Percentiles rank a stretch among this genome's conserved stretches.
phyloP scores from a whole-genome alignment of 2,329 filamentous ascomycete species.

The Aspergillus alliaceus region DNA sequence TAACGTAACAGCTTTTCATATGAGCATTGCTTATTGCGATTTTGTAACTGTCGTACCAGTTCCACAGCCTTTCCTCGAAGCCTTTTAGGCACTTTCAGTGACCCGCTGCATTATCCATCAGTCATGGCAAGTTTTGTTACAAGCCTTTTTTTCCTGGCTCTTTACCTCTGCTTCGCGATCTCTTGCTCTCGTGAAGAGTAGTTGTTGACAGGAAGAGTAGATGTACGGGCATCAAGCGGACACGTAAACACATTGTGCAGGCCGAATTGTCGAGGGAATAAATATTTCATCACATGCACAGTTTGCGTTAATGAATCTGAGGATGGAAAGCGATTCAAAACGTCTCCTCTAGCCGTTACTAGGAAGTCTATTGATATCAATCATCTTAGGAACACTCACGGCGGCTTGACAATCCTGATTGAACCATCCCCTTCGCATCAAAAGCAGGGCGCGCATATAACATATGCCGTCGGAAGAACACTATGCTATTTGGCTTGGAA shows the following conservation, averaged over 20 bases:
- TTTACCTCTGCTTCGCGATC: slow-evolving; percentile 49
- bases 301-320: slow-evolving; percentile 53
- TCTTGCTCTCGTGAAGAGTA: slow-evolving; percentile 85
- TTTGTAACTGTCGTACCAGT: slow-evolving; percentile 68
- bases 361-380: neutral
- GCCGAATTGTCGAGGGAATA: slow-evolving; percentile 88
- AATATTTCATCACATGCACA: slow-evolving; percentile 79
- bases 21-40: slow-evolving; percentile 70
- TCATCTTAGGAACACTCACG: slow-evolving; percentile 56
- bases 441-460: slow-evolving; percentile 76
- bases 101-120: slow-evolving; percentile 2
- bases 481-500: slow-evolving; percentile 57
- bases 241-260: slow-evolving; percentile 92
- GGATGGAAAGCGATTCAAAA: slow-evolving; percentile 68
- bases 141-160: neutral
- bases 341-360: slow-evolving; percentile 55
- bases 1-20: slow-evolving; percentile 76
- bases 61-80: slow-evolving; percentile 62
- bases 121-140: slow-evolving; percentile 5
- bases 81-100: slow-evolving; percentile 39
- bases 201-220: slow-evolving; percentile 74
- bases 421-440: slow-evolving; percentile 65
- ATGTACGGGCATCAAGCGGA: slow-evolving; percentile 62
- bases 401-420: slow-evolving; percentile 75
- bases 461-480: slow-evolving; percentile 79